Percentiles rank a stretch among this genome's conserved stretches.
phyloP scores from a whole-genome alignment of 495 filamentous ascomycete genomes.

The Evernia prunastri region DNA sequence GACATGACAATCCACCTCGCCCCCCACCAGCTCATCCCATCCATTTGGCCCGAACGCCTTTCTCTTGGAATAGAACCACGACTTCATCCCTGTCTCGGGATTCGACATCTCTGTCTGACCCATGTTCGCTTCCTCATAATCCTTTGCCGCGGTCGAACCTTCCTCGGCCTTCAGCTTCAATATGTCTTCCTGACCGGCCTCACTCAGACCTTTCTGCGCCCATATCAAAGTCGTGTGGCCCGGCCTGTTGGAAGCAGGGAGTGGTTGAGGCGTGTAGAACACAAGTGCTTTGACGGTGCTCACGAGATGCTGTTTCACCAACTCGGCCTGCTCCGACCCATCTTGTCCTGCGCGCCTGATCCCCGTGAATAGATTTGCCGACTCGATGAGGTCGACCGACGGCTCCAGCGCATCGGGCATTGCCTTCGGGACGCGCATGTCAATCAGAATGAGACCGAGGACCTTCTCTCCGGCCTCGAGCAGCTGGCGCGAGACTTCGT shows the following conservation, averaged over 20 bases:
- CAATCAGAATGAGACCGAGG: conserved; percentile 58
- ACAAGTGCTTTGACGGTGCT: conserved; percentile 52
- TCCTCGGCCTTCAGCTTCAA: background rate
- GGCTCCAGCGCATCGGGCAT: conserved; percentile 43
- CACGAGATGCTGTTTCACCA: conserved; percentile 61
- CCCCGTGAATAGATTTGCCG: conserved; percentile 49
- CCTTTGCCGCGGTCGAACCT: background rate
- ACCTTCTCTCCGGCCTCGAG: conserved; percentile 57
- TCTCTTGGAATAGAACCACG: conserved; percentile 44
- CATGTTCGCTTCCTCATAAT: background rate
- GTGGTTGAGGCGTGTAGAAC: conserved; percentile 51
- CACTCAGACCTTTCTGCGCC: conserved; percentile 17
- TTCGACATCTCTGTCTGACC: conserved; percentile 5
- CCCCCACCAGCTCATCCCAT: conserved; percentile 65
- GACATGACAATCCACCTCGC: conserved; percentile 50
- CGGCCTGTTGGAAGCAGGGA: conserved; percentile 6
- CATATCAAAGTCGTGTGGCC: conserved; percentile 9
- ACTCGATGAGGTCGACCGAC: conserved; percentile 54
- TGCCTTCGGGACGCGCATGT: conserved; percentile 43
- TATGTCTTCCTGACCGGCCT: background rate
- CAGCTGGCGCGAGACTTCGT: conserved; percentile 69
- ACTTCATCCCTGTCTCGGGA: conserved; percentile 4
- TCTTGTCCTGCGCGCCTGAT: conserved; percentile 54
- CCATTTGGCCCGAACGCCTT: conserved; percentile 68
- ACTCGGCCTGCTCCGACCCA: conserved; percentile 17